Evolutionary conservation across 805 yeast species (phyloP), one percentile per base, ranked within the genome.

Genomic region (Metschnikowia peoriensis): DNA sequence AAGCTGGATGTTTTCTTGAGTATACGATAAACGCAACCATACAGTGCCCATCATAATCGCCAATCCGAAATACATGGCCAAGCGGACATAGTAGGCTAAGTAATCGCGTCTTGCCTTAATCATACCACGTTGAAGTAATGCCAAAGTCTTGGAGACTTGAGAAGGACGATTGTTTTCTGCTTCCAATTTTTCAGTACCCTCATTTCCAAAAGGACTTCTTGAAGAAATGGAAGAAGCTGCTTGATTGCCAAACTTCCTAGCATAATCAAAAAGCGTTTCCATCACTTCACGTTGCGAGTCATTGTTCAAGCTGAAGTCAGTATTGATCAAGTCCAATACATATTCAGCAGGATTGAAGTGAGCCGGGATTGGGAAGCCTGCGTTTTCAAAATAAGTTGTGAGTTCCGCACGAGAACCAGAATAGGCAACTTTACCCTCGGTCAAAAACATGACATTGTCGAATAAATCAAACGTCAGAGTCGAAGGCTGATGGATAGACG

Each of bases 401-500:
- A 80, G 63, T 71, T 80, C 73, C 2, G 63, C 60, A n/a, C 67
- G 61, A 6, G 76, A 69, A 1, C 82, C 86, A 69, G 70, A 72
- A 57, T 67, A 74, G 1, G 72, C 72, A 40, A 77, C 49, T 38
- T 71, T 63, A 0, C 92, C 90, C 41, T 85, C 82, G 0, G 92
- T 82, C 38, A 89, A 67, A 6, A 89, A 72, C 54, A 89, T 79
- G 4, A 89, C 71, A 43, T 79, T 75, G 63, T 90, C 96, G 54
- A 89, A 82, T 17, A 86, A 65, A 51, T 77, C 77, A 41, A 88
- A 76, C 44, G 89, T 87, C 67, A 89, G 96, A 0, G 86, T 80
- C 41, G 96, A 68, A 0, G 96, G 96, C 66, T 89, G 96, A 64
- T 89, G 96, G 40, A 89, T 86, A 39, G 91, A 84, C 64, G 88